phyloP scores from a whole-genome alignment of 345 rosid species.

The Gynandropsis gynandra region DNA sequence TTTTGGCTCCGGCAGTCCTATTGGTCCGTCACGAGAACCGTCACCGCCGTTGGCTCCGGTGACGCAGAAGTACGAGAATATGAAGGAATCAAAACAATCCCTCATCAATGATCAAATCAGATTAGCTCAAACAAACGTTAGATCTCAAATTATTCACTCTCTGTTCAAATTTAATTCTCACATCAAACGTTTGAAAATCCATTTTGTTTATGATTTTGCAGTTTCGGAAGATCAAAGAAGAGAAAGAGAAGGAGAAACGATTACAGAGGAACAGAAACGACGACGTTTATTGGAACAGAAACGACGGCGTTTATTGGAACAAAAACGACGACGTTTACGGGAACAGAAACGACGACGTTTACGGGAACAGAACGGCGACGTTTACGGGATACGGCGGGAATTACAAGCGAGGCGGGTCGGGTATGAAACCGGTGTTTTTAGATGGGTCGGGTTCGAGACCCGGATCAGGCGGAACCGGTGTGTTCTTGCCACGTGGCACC shows the following conservation, averaged over 20 bases:
- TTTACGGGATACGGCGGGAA: neutral
- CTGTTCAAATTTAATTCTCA: too few species aligned
- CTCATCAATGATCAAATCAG: slow-evolving; percentile 40
- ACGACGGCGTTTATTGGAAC: too few species aligned
- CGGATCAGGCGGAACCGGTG: slow-evolving; percentile 58
- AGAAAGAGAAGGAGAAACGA: slow-evolving; percentile 19
- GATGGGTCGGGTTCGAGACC: slow-evolving; percentile 28
- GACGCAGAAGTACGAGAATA: slow-evolving; percentile 26
- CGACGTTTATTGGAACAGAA: too few species aligned
- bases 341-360: slow-evolving; percentile 19
- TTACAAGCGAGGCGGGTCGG: slow-evolving; percentile 25
- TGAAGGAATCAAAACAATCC: slow-evolving; percentile 32
- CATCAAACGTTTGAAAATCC: too few species aligned
- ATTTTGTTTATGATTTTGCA: slow-evolving; percentile 5
- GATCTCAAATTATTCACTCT: neutral
- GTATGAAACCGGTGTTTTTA: slow-evolving; percentile 40
- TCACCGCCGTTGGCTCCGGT: slow-evolving; percentile 17
- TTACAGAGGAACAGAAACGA: slow-evolving; percentile 21
- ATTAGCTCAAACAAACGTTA: slow-evolving; percentile 33
- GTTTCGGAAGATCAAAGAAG: slow-evolving; percentile 27
- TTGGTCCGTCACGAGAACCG: slow-evolving; percentile 19
- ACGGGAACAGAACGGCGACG: slow-evolving; percentile 1
- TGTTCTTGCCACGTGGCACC: slow-evolving; percentile 49
- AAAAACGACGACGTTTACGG: slow-evolving; percentile 23
- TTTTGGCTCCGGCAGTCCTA: slow-evolving; percentile 14